Conservation (phyloP, 2,329 filamentous ascomycete species). For the Zalaria sp. region DNA sequence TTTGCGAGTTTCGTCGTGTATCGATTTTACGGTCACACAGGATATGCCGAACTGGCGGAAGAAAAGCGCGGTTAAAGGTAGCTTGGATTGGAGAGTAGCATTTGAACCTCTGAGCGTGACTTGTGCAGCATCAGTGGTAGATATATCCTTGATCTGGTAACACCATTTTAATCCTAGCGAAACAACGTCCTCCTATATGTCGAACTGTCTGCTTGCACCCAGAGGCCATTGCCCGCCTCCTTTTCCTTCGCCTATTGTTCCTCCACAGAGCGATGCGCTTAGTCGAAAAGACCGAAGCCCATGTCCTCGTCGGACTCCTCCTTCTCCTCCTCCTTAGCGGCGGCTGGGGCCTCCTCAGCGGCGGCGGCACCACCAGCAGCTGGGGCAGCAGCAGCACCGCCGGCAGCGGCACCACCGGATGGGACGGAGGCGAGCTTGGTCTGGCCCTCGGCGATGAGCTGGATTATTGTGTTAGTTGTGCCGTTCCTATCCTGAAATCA, state of each 20-base stretch:
- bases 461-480: conserved; percentile 15
- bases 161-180: no score
- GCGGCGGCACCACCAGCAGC: conserved; percentile 44
- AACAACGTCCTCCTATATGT: neutral
- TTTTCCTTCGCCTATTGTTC: neutral
- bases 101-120: neutral
- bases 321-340: conserved; percentile 65
- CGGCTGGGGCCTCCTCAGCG: conserved; percentile 46
- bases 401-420: conserved; percentile 72
- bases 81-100: neutral
- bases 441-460: conserved; percentile 86
- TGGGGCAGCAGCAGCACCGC: conserved; percentile 44
- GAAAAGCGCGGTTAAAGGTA: neutral
- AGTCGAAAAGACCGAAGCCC: conserved; percentile 62
- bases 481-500: neutral
- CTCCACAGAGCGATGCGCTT: conserved; percentile 17
- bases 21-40: no score
- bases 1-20: no score
- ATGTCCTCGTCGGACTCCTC: conserved; percentile 66
- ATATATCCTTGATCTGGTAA: no score
- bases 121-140: no score
- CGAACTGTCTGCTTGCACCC: neutral
- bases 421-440: conserved; percentile 95
- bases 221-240: neutral
- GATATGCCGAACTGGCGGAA: no score